A percentile compares a stretch with the other conserved stretches of the same genome.
Evolutionary conservation across 352 stramenopile genomes (phyloP).

Genomic region (Thalassiosira mediterranea): DNA sequence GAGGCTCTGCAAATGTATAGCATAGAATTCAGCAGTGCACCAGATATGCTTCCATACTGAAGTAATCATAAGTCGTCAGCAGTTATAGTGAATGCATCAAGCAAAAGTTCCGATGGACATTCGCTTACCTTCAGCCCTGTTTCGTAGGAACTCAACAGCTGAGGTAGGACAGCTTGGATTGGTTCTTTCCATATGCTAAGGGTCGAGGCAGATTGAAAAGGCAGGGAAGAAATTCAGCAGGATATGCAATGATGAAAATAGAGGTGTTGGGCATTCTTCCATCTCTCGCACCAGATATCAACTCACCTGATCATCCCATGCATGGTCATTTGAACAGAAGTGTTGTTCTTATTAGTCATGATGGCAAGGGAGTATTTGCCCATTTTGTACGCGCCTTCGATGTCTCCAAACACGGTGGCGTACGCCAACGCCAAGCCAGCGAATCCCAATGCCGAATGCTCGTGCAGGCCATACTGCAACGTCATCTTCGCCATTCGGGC

Average conservation of each 20-base stretch:
- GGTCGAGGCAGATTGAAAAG: too few relatives aligned
- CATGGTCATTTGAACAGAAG: neutral
- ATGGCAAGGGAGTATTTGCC: slow-evolving; percentile 1
- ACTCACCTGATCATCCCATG: neutral
- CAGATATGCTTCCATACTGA: neutral
- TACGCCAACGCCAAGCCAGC: slow-evolving; percentile 5
- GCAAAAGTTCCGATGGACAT: too few relatives aligned
- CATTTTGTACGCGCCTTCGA: neutral
- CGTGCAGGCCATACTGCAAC: slow-evolving; percentile 7
- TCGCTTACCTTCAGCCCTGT: neutral
- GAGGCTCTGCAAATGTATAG: neutral
- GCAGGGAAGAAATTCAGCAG: too few relatives aligned
- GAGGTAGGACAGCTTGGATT: neutral
- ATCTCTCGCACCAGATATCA: too few relatives aligned
- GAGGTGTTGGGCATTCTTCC: too few relatives aligned
- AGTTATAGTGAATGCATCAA: too few relatives aligned
- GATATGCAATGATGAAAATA: too few relatives aligned
- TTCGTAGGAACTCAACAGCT: neutral
- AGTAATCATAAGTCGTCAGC: too few relatives aligned
- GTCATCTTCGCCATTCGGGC: slow-evolving; percentile 2
- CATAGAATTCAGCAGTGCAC: neutral
- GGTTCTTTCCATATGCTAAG: neutral
- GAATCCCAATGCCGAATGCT: slow-evolving; percentile 3
- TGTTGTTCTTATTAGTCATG: neutral
- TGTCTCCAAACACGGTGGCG: slow-evolving; percentile 4